Evolutionary conservation across 192 early-diverging fungal genomes (phyloP).

Genomic region (Podila verticillata): DNA sequence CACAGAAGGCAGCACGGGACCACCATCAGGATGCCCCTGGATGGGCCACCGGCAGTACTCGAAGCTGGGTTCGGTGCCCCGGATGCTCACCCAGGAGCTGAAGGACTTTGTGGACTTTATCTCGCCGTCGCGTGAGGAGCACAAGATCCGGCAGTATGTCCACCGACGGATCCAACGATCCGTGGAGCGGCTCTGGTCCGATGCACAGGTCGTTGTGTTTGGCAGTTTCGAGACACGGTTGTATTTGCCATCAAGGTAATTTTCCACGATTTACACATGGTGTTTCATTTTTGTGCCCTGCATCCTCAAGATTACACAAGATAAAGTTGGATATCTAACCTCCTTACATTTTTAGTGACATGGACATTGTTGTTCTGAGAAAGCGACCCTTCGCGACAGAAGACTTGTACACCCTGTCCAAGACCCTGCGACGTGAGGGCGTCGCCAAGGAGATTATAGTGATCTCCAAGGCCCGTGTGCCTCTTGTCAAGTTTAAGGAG

Average conservation of each 20-base stretch:
- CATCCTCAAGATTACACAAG: background rate
- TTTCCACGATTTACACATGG: background rate
- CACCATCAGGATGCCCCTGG: slow-evolving; percentile 22
- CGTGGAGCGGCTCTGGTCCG: slow-evolving; percentile 57
- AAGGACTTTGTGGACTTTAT: slow-evolving; percentile 81
- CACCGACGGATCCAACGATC: slow-evolving; percentile 68
- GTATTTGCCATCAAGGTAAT: slow-evolving; percentile 85
- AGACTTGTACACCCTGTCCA: slow-evolving; percentile 1
- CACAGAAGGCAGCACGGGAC: background rate
- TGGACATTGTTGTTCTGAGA: slow-evolving; percentile 21
- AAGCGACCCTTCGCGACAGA: background rate
- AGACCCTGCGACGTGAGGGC: slow-evolving; percentile 46
- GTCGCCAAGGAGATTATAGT: slow-evolving; percentile 62
- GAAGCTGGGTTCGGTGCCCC: background rate
- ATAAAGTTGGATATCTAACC: background rate
- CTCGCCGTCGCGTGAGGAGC: slow-evolving; percentile 84
- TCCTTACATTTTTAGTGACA: slow-evolving; percentile 11
- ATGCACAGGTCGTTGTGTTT: slow-evolving; percentile 73
- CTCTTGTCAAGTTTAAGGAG: slow-evolving; percentile 92
- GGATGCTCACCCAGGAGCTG: slow-evolving; percentile 70
- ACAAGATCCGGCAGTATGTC: slow-evolving; percentile 76
- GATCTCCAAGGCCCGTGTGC: slow-evolving; percentile 72
- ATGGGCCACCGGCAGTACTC: slow-evolving; percentile 27
- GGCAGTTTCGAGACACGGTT: slow-evolving; percentile 88
- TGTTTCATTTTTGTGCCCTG: background rate